A percentile compares a stretch with the other conserved stretches of the same genome.
These are phyloP conservation scores for Ganoderma multipileum DNA, from an alignment of 1,284 basidiomycete genomes.

Conservation along the genomic window DNA sequence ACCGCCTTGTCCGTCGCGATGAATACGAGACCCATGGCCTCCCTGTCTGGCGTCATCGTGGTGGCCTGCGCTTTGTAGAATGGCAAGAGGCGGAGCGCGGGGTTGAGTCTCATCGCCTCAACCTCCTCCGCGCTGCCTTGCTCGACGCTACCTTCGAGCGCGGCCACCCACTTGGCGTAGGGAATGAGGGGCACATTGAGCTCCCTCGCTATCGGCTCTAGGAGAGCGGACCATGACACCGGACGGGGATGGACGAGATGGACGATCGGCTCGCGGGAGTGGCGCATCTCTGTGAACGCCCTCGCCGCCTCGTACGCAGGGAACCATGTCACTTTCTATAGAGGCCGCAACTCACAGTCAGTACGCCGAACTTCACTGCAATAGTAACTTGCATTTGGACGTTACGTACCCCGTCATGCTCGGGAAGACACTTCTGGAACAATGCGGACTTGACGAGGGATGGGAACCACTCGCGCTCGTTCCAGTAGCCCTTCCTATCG, in stretches of 20 bases:
- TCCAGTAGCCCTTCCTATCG: conserved; percentile 49
- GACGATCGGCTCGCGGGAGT: conserved; percentile 29
- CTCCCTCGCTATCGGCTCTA: conserved; percentile 28
- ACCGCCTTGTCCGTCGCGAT: conserved; percentile 24
- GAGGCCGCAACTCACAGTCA: background rate
- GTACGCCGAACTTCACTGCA: background rate
- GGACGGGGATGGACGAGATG: conserved; percentile 41
- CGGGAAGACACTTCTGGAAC: conserved; percentile 39
- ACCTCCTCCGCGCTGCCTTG: conserved; percentile 38
- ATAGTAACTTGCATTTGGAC: background rate
- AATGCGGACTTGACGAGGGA: conserved; percentile 46
- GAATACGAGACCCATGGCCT: conserved; percentile 27
- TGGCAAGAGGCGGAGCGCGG: conserved; percentile 40
- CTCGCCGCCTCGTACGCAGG: conserved; percentile 35
- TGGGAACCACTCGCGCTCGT: conserved; percentile 52
- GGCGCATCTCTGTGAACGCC: conserved; percentile 34
- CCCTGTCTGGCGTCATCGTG: conserved; percentile 17
- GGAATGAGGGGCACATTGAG: conserved; percentile 34
- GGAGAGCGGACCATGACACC: conserved; percentile 29
- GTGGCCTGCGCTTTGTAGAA: conserved; percentile 35
- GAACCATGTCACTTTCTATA: conserved; percentile 36
- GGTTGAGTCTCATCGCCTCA: conserved; percentile 36
- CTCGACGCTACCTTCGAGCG: conserved; percentile 24
- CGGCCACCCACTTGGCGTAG: conserved; percentile 32
- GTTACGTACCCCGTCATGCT: conserved; percentile 24